Conservation (phyloP, 2,329 filamentous ascomycete species). For the Apiospora aurea region DNA sequence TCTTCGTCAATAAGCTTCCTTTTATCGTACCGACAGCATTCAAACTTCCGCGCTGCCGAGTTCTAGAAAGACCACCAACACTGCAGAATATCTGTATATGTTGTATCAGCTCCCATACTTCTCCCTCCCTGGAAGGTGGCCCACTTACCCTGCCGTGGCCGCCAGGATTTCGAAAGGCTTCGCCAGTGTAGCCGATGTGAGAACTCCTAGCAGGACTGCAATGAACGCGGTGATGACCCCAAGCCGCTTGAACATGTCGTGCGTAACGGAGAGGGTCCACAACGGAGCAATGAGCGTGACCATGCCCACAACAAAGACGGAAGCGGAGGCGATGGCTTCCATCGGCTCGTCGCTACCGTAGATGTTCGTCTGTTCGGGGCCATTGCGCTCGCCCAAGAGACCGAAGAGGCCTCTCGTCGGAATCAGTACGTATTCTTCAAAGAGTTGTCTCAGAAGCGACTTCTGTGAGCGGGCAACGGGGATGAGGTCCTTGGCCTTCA, state of each 20-base stretch:
- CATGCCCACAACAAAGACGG: neutral
- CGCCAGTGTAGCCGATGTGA: neutral
- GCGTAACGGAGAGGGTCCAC: neutral
- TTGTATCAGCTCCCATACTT: neutral
- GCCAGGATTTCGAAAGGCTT: conserved; percentile 18
- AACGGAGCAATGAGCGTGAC: neutral
- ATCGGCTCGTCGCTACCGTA: neutral
- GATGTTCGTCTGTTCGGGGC: neutral
- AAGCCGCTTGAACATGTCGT: neutral
- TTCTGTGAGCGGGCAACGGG: neutral
- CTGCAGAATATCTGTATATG: neutral
- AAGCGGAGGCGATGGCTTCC: neutral
- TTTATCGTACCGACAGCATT: neutral
- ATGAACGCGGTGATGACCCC: conserved; percentile 8
- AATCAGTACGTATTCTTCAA: neutral
- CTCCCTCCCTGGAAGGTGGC: too few species aligned
- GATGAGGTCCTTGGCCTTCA: neutral
- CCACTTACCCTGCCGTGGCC: neutral
- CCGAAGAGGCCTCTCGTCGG: neutral
- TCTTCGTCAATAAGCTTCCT: too few species aligned
- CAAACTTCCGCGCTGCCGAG: neutral
- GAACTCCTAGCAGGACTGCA: neutral
- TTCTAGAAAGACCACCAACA: neutral
- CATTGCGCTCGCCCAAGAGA: neutral
- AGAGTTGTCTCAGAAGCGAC: neutral